phyloP scores from a whole-genome alignment of 2,329 filamentous ascomycete genomes.

The Samsoniella hepiali region DNA sequence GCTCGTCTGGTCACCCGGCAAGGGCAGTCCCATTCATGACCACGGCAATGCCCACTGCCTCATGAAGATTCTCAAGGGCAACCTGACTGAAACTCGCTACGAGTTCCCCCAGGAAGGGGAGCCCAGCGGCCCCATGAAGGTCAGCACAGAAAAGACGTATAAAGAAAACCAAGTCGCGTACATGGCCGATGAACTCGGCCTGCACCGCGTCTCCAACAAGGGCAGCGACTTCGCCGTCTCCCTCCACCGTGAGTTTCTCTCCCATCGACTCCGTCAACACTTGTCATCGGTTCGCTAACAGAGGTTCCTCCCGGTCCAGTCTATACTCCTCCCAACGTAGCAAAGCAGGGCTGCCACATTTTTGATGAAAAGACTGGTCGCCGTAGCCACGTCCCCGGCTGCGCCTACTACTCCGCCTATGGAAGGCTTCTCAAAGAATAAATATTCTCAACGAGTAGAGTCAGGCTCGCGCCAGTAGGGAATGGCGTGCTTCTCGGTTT shows the following conservation, averaged over 20 bases:
- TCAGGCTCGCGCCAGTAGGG: neutral
- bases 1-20: conserved; percentile 84
- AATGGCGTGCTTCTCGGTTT: conserved; percentile 14
- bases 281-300: conserved; percentile 31
- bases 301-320: conserved; percentile 42
- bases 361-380: conserved; percentile 76
- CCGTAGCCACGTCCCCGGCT: conserved; percentile 66
- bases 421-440: conserved; percentile 43
- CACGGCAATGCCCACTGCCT: conserved; percentile 86
- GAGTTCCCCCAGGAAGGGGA: conserved; percentile 58
- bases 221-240: conserved; percentile 77
- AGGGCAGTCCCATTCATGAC: conserved; percentile 82
- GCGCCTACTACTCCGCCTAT: conserved; percentile 67
- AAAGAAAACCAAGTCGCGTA: conserved; percentile 75
- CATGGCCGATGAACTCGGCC: conserved; percentile 85
- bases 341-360: conserved; percentile 74
- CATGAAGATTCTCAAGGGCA: conserved; percentile 83
- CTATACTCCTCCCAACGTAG: conserved; percentile 87
- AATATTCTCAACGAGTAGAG: conserved; percentile 37
- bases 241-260: conserved; percentile 61
- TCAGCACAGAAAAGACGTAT: conserved; percentile 67
- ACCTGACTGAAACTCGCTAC: conserved; percentile 77
- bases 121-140: conserved; percentile 53
- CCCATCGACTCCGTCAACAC: conserved; percentile 26
- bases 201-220: conserved; percentile 79